Evolutionary conservation across 2,329 filamentous ascomycete species (phyloP), one percentile per base, ranked within the genome.

Genomic region (Neobulgaria alba): DNA sequence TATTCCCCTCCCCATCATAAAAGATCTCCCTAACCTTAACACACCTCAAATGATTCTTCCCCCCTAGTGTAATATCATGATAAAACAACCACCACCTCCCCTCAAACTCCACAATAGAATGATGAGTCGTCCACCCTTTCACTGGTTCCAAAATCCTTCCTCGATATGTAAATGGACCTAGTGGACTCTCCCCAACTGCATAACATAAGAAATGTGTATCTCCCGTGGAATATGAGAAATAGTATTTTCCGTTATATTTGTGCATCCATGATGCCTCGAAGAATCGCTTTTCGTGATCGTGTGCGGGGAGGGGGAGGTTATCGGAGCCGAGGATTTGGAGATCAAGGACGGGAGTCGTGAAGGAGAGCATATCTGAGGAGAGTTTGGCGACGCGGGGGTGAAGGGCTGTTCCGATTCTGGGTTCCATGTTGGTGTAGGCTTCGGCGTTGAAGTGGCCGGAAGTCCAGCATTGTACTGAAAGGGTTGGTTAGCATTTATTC

Each of bases 251-350:
- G 0, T 71, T 64, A 55, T 76, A 74, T 68, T 83, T 85, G 65
- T 88, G 83, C 69, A 86, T 68, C 84, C 83, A 88, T 2, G 83
- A 77, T 0, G 82, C 84, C 63, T 89, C 84, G 59, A 89, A 88
- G 69, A 89, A 89, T 5, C 84, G 71, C 12, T 79, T 63, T 45
- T 81, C 79, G 57, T 88, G 84, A 59, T 88, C 82, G 51, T 80
- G 73, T 8, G 79, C 77, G 1, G 63, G 55, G 36, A 88, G 65
- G 0, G 71, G 75, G 56, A 72, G 58, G 4, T 75, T 74, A 51
- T 79, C 75, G 4, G 69, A 68, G 32, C 76, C 81, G 5, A 85
- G 64, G 51, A 89, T 82, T 15, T 67, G 61, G 2, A 86, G 61
- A 49, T 85, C 78, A 4, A 67, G 65, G 2, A 81, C 73, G 1